A percentile compares a stretch with the other conserved stretches of the same genome.
phyloP scores from a whole-genome alignment of 768 basidiomycete species.

The Phlegmacium glaucopus region DNA sequence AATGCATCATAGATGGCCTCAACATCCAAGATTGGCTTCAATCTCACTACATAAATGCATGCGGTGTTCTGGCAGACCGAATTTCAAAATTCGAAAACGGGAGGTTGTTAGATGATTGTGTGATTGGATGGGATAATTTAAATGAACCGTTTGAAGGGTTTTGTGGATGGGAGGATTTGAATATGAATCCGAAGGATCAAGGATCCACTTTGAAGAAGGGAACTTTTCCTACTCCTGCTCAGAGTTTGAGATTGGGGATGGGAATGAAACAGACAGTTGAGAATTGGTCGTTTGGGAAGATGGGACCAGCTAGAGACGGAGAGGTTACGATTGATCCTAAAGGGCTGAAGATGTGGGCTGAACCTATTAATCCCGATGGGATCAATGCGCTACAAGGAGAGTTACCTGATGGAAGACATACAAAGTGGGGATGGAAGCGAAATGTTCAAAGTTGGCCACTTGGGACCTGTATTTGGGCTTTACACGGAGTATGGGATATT shows the following conservation, averaged over 20 bases:
- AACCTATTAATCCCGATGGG: constrained; percentile 30
- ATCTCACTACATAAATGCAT: constrained; percentile 69
- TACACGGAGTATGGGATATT: constrained; percentile 87
- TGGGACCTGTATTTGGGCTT: constrained; percentile 83
- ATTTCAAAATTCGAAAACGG: constrained; percentile 62
- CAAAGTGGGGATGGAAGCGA: constrained; percentile 83
- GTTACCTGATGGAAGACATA: constrained; percentile 53
- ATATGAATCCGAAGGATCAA: constrained; percentile 59
- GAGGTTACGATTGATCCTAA: constrained; percentile 82
- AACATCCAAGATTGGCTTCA: constrained; percentile 92
- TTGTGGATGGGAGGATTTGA: constrained; percentile 63
- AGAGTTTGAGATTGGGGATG: constrained; percentile 85
- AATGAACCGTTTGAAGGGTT: constrained; percentile 94
- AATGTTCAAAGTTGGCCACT: constrained; percentile 61
- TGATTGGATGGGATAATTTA: constrained; percentile 96
- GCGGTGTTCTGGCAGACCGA: constrained; percentile 71
- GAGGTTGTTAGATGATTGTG: constrained; percentile 76
- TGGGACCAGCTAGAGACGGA: constrained; percentile 76
- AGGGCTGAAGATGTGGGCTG: constrained; percentile 76
- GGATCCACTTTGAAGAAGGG: constrained; percentile 82
- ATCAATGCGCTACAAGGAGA: constrained; percentile 30
- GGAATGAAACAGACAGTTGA: constrained; percentile 81
- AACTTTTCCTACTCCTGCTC: constrained; percentile 78
- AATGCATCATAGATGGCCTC: constrained; percentile 84
- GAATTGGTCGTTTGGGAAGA: constrained; percentile 72